Percentiles rank a stretch among this genome's conserved stretches.
Conservation (phyloP, 306 rosid genomes). For the Bauhinia variegata region DNA sequence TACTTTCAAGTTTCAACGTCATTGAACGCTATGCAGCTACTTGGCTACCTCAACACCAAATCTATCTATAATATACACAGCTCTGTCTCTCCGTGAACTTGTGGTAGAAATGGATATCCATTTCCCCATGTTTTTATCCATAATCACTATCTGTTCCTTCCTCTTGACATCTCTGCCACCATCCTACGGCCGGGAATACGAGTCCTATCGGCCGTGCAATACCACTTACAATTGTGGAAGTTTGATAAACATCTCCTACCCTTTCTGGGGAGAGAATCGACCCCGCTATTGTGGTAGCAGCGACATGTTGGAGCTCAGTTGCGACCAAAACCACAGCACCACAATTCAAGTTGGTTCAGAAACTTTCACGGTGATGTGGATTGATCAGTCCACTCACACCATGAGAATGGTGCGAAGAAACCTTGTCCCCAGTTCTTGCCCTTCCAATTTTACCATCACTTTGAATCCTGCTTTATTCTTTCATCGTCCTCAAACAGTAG, state of each 20-base stretch:
- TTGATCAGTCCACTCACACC: not conserved
- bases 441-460: not conserved
- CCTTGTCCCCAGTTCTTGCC: not conserved
- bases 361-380: not conserved
- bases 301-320: not conserved
- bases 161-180: not conserved
- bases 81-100: not conserved
- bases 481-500: no score
- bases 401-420: constrained; percentile 13
- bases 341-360: not conserved
- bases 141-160: not conserved
- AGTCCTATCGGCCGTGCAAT: not conserved
- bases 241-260: not conserved
- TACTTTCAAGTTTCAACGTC: no score
- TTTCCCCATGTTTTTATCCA: not conserved
- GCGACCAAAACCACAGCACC: not conserved
- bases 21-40: no score
- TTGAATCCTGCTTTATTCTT: no score
- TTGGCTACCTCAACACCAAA: no score
- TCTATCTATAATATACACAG: no score
- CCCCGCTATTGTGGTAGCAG: not conserved
- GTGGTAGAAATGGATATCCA: not conserved
- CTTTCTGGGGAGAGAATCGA: constrained; percentile 22
- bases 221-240: constrained; percentile 1
- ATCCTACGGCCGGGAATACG: not conserved